Conservation (phyloP, 2,329 filamentous ascomycete genomes). For the Apiospora kogelbergensis region DNA sequence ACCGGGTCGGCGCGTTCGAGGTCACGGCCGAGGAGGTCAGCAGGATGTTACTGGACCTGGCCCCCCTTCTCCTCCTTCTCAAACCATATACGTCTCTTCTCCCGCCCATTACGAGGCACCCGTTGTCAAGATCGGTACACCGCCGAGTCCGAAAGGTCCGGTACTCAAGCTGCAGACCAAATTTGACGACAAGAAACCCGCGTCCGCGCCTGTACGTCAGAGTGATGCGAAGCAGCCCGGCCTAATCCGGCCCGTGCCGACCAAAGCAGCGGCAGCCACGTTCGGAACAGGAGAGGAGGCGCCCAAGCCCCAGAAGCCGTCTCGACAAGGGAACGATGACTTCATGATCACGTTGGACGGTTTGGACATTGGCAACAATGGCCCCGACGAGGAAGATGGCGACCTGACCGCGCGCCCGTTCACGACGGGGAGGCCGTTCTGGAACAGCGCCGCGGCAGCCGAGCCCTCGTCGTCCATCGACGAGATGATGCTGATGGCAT, state of each 20-base stretch:
- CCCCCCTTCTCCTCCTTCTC: not conserved
- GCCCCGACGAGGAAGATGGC: constrained; percentile 28
- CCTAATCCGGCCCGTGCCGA: not conserved
- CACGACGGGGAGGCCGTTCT: constrained; percentile 24
- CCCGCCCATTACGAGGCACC: not conserved
- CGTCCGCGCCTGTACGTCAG: not conserved
- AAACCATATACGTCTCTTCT: not conserved
- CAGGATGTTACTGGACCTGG: not conserved
- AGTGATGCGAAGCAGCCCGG: constrained; percentile 1
- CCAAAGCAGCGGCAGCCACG: not conserved
- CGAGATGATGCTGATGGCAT: constrained; percentile 33
- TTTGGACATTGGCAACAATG: constrained; percentile 11
- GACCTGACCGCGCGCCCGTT: constrained; percentile 36
- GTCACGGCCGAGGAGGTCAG: constrained; percentile 28
- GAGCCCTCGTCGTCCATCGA: constrained; percentile 39
- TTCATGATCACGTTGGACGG: constrained; percentile 20
- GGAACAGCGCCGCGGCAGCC: constrained; percentile 14
- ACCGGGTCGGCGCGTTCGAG: constrained; percentile 46
- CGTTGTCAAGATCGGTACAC: constrained; percentile 16
- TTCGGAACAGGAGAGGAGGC: not conserved
- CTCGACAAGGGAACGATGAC: not conserved
- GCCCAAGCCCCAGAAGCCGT: not conserved
- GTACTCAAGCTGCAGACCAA: constrained; percentile 44
- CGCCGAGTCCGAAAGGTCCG: constrained; percentile 27
- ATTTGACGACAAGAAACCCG: constrained; percentile 27